phyloP scores from a whole-genome alignment of 179 eudicot species.

The Spinacia oleracea region DNA sequence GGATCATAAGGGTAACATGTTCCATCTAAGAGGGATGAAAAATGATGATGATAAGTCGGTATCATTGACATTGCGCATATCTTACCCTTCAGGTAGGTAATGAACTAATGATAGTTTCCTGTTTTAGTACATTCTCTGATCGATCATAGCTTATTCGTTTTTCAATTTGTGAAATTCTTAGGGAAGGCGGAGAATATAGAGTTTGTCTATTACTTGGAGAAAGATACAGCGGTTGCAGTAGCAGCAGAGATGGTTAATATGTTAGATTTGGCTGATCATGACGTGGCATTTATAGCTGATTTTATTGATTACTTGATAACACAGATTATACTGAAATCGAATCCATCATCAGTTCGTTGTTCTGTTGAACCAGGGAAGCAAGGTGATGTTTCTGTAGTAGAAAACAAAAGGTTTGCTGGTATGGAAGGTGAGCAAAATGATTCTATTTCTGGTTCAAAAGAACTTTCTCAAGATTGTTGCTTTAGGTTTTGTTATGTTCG shows the following conservation, averaged over 20 bases:
- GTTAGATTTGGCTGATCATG: conserved; percentile 59
- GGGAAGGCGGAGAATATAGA: conserved; percentile 64
- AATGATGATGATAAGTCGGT: conserved; percentile 53
- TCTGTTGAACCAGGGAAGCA: conserved; percentile 21
- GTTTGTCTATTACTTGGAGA: conserved; percentile 60
- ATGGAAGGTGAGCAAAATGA: conserved; percentile 21
- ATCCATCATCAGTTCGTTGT: conserved; percentile 36
- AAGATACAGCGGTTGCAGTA: conserved; percentile 69
- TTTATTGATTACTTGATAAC: conserved; percentile 60
- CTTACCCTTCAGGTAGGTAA: conserved; percentile 41
- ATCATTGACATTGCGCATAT: conserved; percentile 65
- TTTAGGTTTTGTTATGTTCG: no score
- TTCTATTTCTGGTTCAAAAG: conserved; percentile 13
- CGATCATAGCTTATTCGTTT: background rate
- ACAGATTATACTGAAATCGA: conserved; percentile 47
- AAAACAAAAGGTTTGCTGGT: conserved; percentile 14
- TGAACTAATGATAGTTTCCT: background rate
- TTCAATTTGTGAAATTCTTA: conserved; percentile 23
- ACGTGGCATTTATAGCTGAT: conserved; percentile 73
- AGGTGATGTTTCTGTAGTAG: conserved; percentile 12
- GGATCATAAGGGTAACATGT: conserved; percentile 55
- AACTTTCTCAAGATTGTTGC: background rate
- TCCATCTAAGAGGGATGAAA: conserved; percentile 61
- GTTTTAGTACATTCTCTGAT: background rate
- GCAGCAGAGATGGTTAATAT: conserved; percentile 90